phyloP scores from a whole-genome alignment of 169 alveolate species.

The Plasmodium coatneyi region DNA sequence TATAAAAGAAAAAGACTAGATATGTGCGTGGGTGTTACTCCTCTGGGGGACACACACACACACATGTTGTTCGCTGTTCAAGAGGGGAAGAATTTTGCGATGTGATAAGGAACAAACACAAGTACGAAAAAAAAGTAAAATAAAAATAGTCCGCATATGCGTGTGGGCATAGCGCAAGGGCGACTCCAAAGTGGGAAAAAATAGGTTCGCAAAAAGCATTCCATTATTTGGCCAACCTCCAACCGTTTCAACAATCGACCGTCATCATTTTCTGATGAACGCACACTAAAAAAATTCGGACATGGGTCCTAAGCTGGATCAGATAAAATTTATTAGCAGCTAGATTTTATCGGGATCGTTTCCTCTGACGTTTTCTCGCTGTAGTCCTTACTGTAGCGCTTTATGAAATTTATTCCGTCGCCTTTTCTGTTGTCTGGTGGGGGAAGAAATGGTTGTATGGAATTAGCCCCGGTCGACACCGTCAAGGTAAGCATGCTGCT shows the following conservation, averaged over 20 bases:
- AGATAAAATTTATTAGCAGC: background rate
- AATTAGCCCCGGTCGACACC: background rate
- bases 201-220: background rate
- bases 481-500: background rate
- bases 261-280: background rate
- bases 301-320: background rate
- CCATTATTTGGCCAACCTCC: background rate
- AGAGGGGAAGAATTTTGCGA: background rate
- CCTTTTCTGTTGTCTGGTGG: conserved; percentile 50
- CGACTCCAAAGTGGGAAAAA: background rate
- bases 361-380: conserved; percentile 32
- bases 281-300: background rate
- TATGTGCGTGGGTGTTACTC: background rate
- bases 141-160: background rate
- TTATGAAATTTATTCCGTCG: conserved; percentile 51
- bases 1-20: background rate
- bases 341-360: conserved; percentile 43
- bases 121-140: conserved; percentile 10
- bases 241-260: background rate
- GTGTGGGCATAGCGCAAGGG: background rate
- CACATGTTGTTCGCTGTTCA: background rate
- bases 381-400: conserved; percentile 20
- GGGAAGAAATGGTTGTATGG: background rate
- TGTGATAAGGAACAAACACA: conserved; percentile 1
- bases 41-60: background rate